Evolutionary conservation across 2,329 filamentous ascomycete genomes (phyloP).

Genomic region (Aureobasidium melanogenum): DNA sequence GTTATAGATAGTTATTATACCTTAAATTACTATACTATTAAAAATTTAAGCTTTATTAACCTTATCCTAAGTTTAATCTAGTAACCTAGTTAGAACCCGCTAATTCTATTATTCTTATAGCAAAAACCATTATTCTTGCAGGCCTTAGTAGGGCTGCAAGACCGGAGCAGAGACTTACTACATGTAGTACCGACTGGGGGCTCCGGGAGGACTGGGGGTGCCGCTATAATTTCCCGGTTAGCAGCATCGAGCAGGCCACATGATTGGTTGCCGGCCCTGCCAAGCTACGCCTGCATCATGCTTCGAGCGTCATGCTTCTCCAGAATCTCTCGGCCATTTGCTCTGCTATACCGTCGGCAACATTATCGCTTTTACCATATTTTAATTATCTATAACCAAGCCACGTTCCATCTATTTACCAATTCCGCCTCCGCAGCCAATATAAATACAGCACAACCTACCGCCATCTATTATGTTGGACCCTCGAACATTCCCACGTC

Average conservation of each 20-base stretch:
- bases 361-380: neutral
- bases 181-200: no score
- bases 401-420: neutral
- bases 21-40: no score
- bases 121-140: no score
- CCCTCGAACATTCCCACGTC: slow-evolving; percentile 50
- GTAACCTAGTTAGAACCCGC: no score
- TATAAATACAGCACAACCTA: neutral
- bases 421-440: neutral
- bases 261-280: neutral
- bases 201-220: no score
- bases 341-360: neutral
- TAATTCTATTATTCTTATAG: no score
- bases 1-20: no score
- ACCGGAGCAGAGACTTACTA: no score
- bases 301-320: neutral
- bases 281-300: neutral
- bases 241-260: neutral
- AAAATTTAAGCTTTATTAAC: no score
- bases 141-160: no score
- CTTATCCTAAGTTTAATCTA: no score
- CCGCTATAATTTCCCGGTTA: no score
- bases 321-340: neutral
- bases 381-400: neutral
- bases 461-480: slow-evolving; percentile 27